Evolutionary conservation across 352 stramenopile species (phyloP).

Genomic region (Phytophthora crassamura): DNA sequence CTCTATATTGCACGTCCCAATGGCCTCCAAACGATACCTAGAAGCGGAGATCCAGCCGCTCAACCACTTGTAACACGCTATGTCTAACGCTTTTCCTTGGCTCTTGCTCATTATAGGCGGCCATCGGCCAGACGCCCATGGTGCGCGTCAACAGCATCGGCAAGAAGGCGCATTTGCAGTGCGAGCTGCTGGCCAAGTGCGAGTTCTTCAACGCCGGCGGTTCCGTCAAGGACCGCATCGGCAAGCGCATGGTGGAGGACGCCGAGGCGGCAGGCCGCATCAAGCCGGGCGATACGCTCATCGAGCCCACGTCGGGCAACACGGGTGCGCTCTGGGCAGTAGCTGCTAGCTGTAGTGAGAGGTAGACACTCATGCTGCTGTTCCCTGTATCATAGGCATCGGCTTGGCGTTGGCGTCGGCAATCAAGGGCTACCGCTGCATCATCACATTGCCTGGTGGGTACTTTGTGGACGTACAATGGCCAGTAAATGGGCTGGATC

Average conservation of each 20-base stretch:
- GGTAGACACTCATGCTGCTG: neutral
- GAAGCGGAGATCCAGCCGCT: neutral
- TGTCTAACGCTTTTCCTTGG: neutral
- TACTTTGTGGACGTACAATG: too few relatives aligned
- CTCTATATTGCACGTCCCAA: neutral
- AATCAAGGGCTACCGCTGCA: conserved; percentile 95
- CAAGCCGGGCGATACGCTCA: conserved; percentile 94
- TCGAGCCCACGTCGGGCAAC: conserved; percentile 98
- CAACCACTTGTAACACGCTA: too few relatives aligned
- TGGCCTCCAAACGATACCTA: neutral
- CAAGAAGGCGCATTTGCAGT: conserved; percentile 84
- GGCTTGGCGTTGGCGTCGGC: conserved; percentile 96
- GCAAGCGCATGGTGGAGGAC: conserved; percentile 92
- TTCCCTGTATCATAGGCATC: conserved; percentile 67
- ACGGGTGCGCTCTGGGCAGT: conserved; percentile 62
- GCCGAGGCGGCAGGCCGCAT: conserved; percentile 93
- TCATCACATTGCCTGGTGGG: conserved; percentile 85
- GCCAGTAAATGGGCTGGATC: too few relatives aligned
- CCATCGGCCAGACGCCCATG: conserved; percentile 94
- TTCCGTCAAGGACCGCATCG: conserved; percentile 93
- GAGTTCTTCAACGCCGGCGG: conserved; percentile 97
- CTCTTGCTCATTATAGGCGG: conserved; percentile 24
- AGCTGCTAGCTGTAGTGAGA: neutral
- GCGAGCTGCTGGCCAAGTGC: conserved; percentile 95
- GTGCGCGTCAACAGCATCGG: conserved; percentile 93